phyloP scores from a whole-genome alignment of 208 protist species.

The Trypanosoma mega region DNA sequence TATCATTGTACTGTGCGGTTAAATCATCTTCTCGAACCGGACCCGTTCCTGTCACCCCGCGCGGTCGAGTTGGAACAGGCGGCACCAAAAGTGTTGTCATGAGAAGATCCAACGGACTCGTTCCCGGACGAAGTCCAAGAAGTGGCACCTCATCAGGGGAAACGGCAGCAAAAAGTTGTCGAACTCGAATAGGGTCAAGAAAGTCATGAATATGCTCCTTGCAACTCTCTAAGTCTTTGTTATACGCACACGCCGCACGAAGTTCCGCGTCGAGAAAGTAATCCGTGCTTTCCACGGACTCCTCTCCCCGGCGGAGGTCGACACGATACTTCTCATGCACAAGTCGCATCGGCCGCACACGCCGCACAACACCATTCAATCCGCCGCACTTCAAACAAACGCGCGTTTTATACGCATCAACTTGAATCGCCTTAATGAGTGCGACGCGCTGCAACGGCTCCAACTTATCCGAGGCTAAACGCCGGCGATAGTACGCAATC shows the following conservation, averaged over 20 bases:
- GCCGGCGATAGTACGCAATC: conserved; percentile 64
- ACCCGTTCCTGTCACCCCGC: conserved; percentile 67
- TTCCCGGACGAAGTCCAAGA: conserved; percentile 90
- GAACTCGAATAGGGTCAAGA: conserved; percentile 91
- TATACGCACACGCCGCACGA: conserved; percentile 48
- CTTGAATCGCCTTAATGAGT: conserved; percentile 76
- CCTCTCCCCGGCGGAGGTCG: conserved; percentile 63
- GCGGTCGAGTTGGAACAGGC: conserved; percentile 97
- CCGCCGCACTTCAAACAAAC: conserved; percentile 94
- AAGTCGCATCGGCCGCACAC: conserved; percentile 74
- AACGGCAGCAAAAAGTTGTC: conserved; percentile 93
- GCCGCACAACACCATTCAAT: conserved; percentile 92
- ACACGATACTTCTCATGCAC: conserved; percentile 85
- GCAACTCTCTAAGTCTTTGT: conserved; percentile 49
- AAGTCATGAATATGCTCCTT: conserved; percentile 88
- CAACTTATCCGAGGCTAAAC: conserved; percentile 37
- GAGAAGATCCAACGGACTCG: conserved; percentile 92
- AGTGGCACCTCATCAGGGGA: conserved; percentile 91
- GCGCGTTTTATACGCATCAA: conserved; percentile 88
- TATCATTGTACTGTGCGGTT: conserved; percentile 95
- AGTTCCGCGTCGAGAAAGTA: conserved; percentile 44
- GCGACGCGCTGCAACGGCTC: conserved; percentile 70
- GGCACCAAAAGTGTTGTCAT: conserved; percentile 95
- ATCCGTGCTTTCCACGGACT: conserved; percentile 42
- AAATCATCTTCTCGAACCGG: conserved; percentile 98